phyloP scores from a whole-genome alignment of 768 basidiomycete genomes.

The Trametes cubensis region DNA sequence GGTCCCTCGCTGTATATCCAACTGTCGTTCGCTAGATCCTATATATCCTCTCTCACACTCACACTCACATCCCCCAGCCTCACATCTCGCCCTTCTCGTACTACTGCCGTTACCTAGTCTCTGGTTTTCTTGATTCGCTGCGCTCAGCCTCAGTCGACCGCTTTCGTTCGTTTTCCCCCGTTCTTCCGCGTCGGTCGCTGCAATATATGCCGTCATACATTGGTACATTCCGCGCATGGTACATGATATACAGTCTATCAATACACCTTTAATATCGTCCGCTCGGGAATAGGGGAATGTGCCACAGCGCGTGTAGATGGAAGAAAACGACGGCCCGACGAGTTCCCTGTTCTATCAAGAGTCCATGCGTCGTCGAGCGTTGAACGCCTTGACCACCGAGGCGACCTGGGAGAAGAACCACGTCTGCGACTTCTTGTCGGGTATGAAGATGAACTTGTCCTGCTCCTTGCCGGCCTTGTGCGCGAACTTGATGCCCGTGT shows the following conservation, averaged over 20 bases:
- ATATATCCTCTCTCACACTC: no score
- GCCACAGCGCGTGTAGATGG: background rate
- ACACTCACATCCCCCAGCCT: no score
- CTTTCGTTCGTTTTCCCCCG: slow-evolving; percentile 11
- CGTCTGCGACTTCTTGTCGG: slow-evolving; percentile 70
- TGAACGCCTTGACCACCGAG: slow-evolving; percentile 75
- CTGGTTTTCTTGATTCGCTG: slow-evolving; percentile 7
- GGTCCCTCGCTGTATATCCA: slow-evolving; percentile 8
- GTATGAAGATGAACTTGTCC: slow-evolving; percentile 76
- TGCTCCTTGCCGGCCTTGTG: slow-evolving; percentile 76
- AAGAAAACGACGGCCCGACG: background rate
- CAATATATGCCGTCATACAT: slow-evolving; percentile 17
- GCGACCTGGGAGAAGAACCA: slow-evolving; percentile 85
- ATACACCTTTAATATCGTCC: slow-evolving; percentile 25
- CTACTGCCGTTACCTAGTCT: slow-evolving; percentile 4
- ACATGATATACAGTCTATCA: slow-evolving; percentile 24
- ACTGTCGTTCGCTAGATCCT: background rate
- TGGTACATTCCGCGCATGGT: slow-evolving; percentile 22
- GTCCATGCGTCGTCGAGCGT: slow-evolving; percentile 75
- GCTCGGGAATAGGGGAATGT: background rate
- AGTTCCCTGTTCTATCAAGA: slow-evolving; percentile 21
- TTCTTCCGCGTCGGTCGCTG: slow-evolving; percentile 4
- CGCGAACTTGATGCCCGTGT: slow-evolving; percentile 86
- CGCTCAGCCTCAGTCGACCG: slow-evolving; percentile 6
- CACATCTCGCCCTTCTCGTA: background rate